These are phyloP conservation scores for Salvia rosmarinus DNA, from an alignment of 257 asterid genomes.

Conservation along the genomic window DNA sequence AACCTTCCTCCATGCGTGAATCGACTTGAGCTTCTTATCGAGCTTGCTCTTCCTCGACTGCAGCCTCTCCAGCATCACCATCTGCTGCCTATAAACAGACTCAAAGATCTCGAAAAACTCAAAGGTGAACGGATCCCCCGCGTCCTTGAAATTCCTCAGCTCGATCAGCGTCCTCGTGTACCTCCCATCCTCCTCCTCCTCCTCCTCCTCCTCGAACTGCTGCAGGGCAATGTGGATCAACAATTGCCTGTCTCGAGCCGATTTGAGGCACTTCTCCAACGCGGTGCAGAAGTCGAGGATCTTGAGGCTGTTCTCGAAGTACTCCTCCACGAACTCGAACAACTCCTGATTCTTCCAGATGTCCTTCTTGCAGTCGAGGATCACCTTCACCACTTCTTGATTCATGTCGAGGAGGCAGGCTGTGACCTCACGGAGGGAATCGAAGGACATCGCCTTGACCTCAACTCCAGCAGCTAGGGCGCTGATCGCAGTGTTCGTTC, in stretches of 20 bases:
- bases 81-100: slow-evolving; percentile 75
- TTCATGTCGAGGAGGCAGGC: slow-evolving; percentile 86
- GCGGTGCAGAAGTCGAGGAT: slow-evolving; percentile 77
- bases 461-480: slow-evolving; percentile 86
- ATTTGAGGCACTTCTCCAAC: slow-evolving; percentile 70
- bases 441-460: slow-evolving; percentile 81
- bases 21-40: slow-evolving; percentile 68
- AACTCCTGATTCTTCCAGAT: slow-evolving; percentile 85
- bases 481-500: slow-evolving; percentile 66
- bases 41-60: slow-evolving; percentile 75
- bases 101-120: slow-evolving; percentile 77
- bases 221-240: slow-evolving; percentile 78
- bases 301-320: slow-evolving; percentile 77
- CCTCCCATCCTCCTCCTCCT: slow-evolving; percentile 45
- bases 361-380: slow-evolving; percentile 86
- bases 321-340: slow-evolving; percentile 83
- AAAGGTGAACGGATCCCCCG: slow-evolving; percentile 83
- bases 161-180: slow-evolving; percentile 65
- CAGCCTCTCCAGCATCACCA: slow-evolving; percentile 78
- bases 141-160: slow-evolving; percentile 64
- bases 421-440: slow-evolving; percentile 77
- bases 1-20: slow-evolving; percentile 83
- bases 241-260: slow-evolving; percentile 70
- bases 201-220: slow-evolving; percentile 67
- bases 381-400: slow-evolving; percentile 89